Base-by-base conservation (phyloP, 202 grass and related monocot species). In the Eragrostis tef region DNA sequence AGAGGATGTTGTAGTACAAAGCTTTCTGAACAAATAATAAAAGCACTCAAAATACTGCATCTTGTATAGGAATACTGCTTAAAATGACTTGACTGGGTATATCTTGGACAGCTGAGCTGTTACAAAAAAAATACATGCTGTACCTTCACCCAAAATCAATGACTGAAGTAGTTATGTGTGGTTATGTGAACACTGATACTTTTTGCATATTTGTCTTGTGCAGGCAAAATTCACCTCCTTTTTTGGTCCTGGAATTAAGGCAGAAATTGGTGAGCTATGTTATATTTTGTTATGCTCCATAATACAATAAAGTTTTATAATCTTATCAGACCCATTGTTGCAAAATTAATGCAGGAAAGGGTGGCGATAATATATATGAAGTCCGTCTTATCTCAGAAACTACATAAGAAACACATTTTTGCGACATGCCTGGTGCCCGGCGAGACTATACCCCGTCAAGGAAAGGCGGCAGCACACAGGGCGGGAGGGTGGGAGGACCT, bases 181-280 rank as follows among this genome's bases (percentile, higher is more conserved):
- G 4, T 11, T 60, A 60, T 21, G 26, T 51, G 9, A 76, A 34
- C 67, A 52, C 53, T 69, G 20, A 87, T 10, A 74, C 36, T 73
- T 46, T 74, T 27, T 49, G 57, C 63, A 75, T 67, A n/a, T 83
- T 74, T 67, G 15, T 79, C 39, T 36, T 66, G 13, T 67, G 69
- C 82, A 99, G 93, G 92, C 89, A 24, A 99, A 99, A 79, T 99
- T 99, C 73, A 83, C 90, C 27, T 99, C 96, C 19, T 95, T 99
- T 87, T 99, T 99, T 73, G 90, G 96, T 57, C 96, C 96, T 47
- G 89, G 96, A n/a, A 93, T 99, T 73, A 81, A 77, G 68, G 88
- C 93, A 70, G 93, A 95, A 91, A 93, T 99, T 26, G 88, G 96
- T 99, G 57, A 91, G 93, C 80, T 84, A 22, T 52, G 7, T 17